Conservation (phyloP, 2,329 filamentous ascomycete species). For the Juglanconis oblonga region DNA sequence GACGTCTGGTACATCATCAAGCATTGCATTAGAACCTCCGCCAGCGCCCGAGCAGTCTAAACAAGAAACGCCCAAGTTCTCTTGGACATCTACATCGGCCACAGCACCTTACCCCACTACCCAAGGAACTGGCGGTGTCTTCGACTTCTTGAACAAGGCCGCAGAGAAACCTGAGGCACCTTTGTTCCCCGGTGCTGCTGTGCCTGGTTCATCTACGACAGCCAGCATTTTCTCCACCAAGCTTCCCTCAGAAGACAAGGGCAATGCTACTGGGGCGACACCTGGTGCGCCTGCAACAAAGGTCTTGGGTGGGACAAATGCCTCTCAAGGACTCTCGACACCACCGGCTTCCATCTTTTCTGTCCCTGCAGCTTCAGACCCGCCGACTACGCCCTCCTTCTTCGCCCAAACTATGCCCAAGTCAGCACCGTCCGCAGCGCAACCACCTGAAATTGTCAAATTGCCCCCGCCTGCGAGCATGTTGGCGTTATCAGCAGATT, state of each 20-base stretch:
- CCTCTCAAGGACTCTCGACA: not conserved
- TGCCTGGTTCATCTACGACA: not conserved
- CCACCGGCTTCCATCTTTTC: not conserved
- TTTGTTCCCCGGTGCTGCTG: not conserved
- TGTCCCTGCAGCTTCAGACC: not conserved
- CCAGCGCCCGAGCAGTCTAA: not conserved
- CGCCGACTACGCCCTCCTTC: not conserved
- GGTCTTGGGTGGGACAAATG: not conserved
- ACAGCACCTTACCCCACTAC: not conserved
- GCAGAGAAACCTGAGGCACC: not conserved
- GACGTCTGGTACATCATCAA: not conserved
- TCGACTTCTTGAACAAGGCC: conserved; percentile 8
- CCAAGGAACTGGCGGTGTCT: not conserved
- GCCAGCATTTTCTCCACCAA: not conserved
- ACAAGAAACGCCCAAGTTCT: not conserved
- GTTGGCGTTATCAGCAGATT: not conserved
- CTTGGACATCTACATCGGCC: not conserved
- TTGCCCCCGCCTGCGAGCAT: conserved; percentile 4
- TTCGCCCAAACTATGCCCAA: not conserved
- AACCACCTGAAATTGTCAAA: not conserved
- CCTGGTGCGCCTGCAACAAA: not conserved
- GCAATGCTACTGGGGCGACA: not conserved
- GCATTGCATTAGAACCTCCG: not conserved
- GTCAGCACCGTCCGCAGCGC: not conserved
- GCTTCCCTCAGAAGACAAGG: not conserved